Evolutionary conservation across 129 eudicot species (phyloP), one percentile per base, ranked within the genome.

Genomic region (Rutidosis leptorrhynchoides): DNA sequence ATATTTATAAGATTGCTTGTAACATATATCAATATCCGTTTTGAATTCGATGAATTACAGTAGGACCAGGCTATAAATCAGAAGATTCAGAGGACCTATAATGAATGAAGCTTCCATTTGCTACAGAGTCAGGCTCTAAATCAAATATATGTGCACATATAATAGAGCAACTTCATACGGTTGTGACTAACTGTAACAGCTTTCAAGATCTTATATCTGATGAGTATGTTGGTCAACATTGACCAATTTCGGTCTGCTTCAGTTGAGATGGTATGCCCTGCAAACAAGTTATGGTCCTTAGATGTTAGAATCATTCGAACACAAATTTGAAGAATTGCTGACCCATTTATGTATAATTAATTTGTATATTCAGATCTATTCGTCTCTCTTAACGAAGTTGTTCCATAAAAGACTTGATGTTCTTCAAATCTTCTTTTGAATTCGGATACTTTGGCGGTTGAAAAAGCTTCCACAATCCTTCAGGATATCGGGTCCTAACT

Each of bases 391-490:
- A 78, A 55, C 69, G 55, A 77, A 80, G 52, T 15, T 74, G 73
- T 58, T 85, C 84, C 82, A 85, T 75, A 68, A 75, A 88, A 8
- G 84, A 73, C 82, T 64, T 88, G 19, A 92, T 83, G 78, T 81
- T 85, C 79, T 68, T 71, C 69, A 77, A 57, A 74, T 88, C 98
- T 63, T 81, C 85, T 21, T 72, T 28, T 0, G 91, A 83, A 49
- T 79, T 75, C 0, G 82, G 78, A 77, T 79, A 78, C 73, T 74
- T 70, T 20, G 80, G 83, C 15, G 96, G 96, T 77, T 74, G 86
- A 35, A 92, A 88, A 71, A 85, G 87, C 81, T 82, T 92, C 95
- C 98, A 92, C 83, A 92, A 77, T 40, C 96, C 96, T 58, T 73
- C 83, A 6, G 98, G 89, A 82, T 86, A 90, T 14, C 73, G 78